Base-by-base conservation (phyloP, 2,329 filamentous ascomycete genomes). In the Graphilbum ipis-grandicollis region DNA sequence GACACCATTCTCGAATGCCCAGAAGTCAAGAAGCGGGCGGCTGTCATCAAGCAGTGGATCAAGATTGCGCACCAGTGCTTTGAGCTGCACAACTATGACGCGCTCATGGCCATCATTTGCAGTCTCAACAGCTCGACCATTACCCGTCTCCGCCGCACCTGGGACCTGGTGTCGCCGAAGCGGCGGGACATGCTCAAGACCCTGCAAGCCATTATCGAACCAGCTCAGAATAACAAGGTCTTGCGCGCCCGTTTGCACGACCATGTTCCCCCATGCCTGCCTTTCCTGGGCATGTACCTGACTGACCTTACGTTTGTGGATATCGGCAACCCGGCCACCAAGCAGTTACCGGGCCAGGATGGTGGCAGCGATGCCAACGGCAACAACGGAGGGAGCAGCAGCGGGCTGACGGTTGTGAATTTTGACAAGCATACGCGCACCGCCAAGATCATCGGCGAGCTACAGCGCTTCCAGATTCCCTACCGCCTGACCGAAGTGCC, bases 371-470 rank as follows among this genome's bases (percentile, higher is more conserved):
- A 54, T n/a, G 56, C n/a, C n/a, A n/a, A n/a, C 7, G 62, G 65
- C 13, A 71, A 80, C n/a, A 68, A 75, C 22, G 70, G 74, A 19
- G n/a, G n/a, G n/a, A n/a, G n/a, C n/a, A n/a, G n/a, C n/a, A n/a
- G n/a, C n/a, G n/a, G n/a, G n/a, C 68, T 83, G 48, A 74, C 75
- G 0, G 82, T 96, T 23, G 84, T 98, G 65, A 98, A 98, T 58
- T 96, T 94, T 49, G 88, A 96, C 64, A 96, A 96, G 60, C 85
- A 96, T 54, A 80, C 76, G 48, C 83, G 85, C 47, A 96, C 86
- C 3, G 86, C 88, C 33, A 90, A 86, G 57, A 92, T 96, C 51
- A 93, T 98, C 48, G 82, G 83, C 44, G 88, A 96, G 48, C 70
- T 98, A 8, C 90, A 98, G 55, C 78, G 86, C 15, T 96, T 96